phyloP scores from a whole-genome alignment of 257 asterid genomes.

The Gentiana macrophylla region DNA sequence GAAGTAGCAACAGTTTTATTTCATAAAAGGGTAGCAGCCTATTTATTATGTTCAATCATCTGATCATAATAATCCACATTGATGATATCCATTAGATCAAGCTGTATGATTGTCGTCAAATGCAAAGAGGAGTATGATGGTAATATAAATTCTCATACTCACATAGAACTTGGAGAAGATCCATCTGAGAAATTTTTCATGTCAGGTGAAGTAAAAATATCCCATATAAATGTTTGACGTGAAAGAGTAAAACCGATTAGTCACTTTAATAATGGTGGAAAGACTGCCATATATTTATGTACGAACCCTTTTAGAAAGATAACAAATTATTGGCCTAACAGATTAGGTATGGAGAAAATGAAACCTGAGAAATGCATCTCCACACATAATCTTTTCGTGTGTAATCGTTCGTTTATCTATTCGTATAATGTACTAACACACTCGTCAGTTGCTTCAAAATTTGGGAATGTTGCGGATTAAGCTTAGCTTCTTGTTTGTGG shows the following conservation, averaged over 20 bases:
- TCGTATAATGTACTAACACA: too few species aligned
- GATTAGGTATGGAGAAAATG: neutral
- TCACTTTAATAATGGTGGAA: neutral
- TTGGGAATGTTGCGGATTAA: too few species aligned
- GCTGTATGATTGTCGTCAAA: constrained; percentile 79
- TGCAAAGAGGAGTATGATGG: constrained; percentile 68
- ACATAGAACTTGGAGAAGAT: constrained; percentile 73
- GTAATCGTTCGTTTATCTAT: too few species aligned
- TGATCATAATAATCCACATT: neutral
- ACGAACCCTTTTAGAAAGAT: neutral
- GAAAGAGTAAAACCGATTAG: neutral
- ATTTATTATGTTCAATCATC: neutral
- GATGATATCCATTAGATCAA: constrained; percentile 35
- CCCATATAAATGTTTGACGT: too few species aligned
- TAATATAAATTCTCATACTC: constrained; percentile 65
- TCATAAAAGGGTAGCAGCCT: neutral
- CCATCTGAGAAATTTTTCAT: constrained; percentile 66
- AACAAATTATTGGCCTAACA: constrained; percentile 12
- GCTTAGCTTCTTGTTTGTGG: too few species aligned
- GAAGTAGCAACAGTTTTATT: neutral
- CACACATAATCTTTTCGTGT: constrained; percentile 1
- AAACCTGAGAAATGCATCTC: constrained; percentile 9
- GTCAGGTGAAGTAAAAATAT: constrained; percentile 38
- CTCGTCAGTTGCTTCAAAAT: too few species aligned
- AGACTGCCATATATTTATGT: constrained; percentile 1